phyloP scores from a whole-genome alignment of 768 basidiomycete genomes.

The Auriscalpium vulgare region DNA sequence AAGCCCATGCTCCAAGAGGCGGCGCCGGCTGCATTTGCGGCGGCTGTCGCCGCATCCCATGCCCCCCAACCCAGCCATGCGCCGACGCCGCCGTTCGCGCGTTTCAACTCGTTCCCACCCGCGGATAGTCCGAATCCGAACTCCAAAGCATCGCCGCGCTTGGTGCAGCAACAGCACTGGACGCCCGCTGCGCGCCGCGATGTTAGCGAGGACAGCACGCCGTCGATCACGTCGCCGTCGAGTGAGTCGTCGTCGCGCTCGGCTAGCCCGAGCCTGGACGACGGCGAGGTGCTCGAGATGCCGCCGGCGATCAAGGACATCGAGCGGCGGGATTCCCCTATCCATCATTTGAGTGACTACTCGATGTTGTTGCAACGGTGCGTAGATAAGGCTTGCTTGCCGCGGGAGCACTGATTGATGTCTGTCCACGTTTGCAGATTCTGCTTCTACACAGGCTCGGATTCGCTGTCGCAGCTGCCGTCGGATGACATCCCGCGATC shows the following conservation, averaged over 20 bases:
- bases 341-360: conserved; percentile 30
- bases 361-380: conserved; percentile 59
- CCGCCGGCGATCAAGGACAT: background rate
- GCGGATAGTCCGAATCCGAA: background rate
- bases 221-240: conserved; percentile 6
- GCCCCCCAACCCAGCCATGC: conserved; percentile 1
- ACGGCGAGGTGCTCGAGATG: background rate
- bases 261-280: conserved; percentile 8
- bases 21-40: background rate
- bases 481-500: conserved; percentile 26
- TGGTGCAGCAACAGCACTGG: background rate
- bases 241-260: conserved; percentile 11
- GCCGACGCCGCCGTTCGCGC: background rate
- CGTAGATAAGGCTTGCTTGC: conserved; percentile 18
- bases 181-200: background rate
- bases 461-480: conserved; percentile 17
- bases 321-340: conserved; percentile 1
- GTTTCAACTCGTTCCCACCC: conserved; percentile 14
- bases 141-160: background rate
- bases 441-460: conserved; percentile 72
- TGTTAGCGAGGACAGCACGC: conserved; percentile 10
- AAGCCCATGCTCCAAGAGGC: background rate
- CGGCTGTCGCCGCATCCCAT: background rate
- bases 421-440: conserved; percentile 36
- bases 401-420: conserved; percentile 5